Conservation (phyloP, 2,329 filamentous ascomycete species). For the Acrocalymma vagum region DNA sequence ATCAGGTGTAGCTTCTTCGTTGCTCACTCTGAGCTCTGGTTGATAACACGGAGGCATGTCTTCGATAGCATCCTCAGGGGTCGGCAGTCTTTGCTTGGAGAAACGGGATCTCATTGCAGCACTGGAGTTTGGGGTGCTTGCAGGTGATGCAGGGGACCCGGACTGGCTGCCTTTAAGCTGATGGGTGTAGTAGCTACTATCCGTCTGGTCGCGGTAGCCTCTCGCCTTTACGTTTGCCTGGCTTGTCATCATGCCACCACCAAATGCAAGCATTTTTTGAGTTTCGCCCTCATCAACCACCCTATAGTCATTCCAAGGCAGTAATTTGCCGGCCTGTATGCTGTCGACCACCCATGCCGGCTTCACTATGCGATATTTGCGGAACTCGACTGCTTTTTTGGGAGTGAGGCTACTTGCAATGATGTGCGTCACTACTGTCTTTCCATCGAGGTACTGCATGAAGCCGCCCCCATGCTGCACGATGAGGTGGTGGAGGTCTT, state of each 20-base stretch:
- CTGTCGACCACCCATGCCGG: slow-evolving; percentile 95
- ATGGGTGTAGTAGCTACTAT: slow-evolving; percentile 81
- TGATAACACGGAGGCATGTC: slow-evolving; percentile 40
- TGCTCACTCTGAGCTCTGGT: slow-evolving; percentile 43
- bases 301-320: slow-evolving; percentile 87
- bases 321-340: slow-evolving; percentile 77
- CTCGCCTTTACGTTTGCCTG: slow-evolving; percentile 67
- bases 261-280: slow-evolving; percentile 78
- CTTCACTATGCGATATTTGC: slow-evolving; percentile 88
- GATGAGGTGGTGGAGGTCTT: slow-evolving; percentile 85
- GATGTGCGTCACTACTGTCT: slow-evolving; percentile 95
- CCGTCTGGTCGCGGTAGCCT: slow-evolving; percentile 83
- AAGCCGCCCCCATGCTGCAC: slow-evolving; percentile 95
- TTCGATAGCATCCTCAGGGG: slow-evolving; percentile 37
- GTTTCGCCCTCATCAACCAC: slow-evolving; percentile 84
- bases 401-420: slow-evolving; percentile 89
- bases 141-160: slow-evolving; percentile 28
- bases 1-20: slow-evolving; percentile 7
- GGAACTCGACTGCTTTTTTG: slow-evolving; percentile 91
- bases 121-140: slow-evolving; percentile 36
- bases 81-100: slow-evolving; percentile 31
- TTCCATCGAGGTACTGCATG: slow-evolving; percentile 91
- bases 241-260: slow-evolving; percentile 70
- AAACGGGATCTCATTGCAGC: slow-evolving; percentile 31
- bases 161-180: slow-evolving; percentile 63